phyloP scores from a whole-genome alignment of 2,329 filamentous ascomycete species.

The Diaporthe citri region DNA sequence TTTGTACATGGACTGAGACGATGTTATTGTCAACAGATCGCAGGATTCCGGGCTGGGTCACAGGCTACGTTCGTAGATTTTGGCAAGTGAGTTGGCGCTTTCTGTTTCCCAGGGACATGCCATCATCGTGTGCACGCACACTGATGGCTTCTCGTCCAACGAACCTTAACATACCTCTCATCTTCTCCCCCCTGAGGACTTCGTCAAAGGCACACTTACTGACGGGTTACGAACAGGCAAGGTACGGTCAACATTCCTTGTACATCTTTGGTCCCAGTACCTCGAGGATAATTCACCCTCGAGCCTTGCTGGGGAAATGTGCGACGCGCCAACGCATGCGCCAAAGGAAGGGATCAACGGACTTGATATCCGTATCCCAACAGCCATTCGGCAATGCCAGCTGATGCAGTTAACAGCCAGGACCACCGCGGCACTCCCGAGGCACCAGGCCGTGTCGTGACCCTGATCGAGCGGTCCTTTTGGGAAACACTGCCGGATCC shows the following conservation, averaged over 20 bases:
- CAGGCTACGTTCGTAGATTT: constrained; percentile 93
- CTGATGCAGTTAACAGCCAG: constrained; percentile 67
- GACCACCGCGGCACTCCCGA: constrained; percentile 94
- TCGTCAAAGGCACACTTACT: constrained; percentile 24
- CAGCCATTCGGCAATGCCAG: background rate
- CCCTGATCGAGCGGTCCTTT: constrained; percentile 85
- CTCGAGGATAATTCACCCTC: too few relatives aligned
- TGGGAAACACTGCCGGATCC: constrained; percentile 84
- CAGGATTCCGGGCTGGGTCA: constrained; percentile 89
- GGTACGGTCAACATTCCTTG: constrained; percentile 41
- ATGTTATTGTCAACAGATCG: constrained; percentile 68
- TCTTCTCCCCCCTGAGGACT: background rate
- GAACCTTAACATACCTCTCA: background rate
- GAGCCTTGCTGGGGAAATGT: background rate
- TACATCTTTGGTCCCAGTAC: background rate
- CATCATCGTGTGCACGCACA: constrained; percentile 21
- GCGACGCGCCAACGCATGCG: background rate
- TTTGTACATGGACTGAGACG: constrained; percentile 19
- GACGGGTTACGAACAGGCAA: constrained; percentile 45
- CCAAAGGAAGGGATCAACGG: background rate
- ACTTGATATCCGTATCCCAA: background rate
- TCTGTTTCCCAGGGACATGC: background rate
- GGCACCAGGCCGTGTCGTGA: constrained; percentile 90
- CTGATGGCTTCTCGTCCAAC: background rate
- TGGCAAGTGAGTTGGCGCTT: constrained; percentile 82